These are phyloP conservation scores for Pseudocercospora crystallina DNA, from an alignment of 2,329 filamentous ascomycete species.

Conservation along the genomic window DNA sequence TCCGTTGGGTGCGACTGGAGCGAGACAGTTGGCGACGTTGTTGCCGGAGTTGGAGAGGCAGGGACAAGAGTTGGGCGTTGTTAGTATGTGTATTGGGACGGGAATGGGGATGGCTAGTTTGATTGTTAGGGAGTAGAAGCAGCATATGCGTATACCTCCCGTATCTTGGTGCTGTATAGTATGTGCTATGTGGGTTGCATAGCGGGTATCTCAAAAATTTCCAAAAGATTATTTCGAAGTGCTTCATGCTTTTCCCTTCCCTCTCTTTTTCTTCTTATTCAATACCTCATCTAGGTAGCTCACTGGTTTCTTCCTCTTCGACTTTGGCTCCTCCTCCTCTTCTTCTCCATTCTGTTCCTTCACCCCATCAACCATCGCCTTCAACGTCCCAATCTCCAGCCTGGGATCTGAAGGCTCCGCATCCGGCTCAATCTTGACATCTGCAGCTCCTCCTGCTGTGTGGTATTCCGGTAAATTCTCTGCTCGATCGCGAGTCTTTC, in stretches of 20 bases:
- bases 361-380: conserved; percentile 5
- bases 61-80: conserved; percentile 73
- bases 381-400: conserved; percentile 14
- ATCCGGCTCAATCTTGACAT: conserved; percentile 11
- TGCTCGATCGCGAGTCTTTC: conserved; percentile 9
- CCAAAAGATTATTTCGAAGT: no score
- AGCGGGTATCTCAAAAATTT: not conserved
- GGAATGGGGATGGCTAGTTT: conserved; percentile 55
- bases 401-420: conserved; percentile 13
- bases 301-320: conserved; percentile 25
- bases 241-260: not conserved
- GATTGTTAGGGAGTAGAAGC: conserved; percentile 47
- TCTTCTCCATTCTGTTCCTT: not conserved
- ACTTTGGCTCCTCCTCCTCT: conserved; percentile 14
- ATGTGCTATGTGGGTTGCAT: not conserved
- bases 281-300: conserved; percentile 56
- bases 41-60: conserved; percentile 66
- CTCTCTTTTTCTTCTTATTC: conserved; percentile 50
- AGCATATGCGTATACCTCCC: no score
- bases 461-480: conserved; percentile 14
- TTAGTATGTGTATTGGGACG: conserved; percentile 76
- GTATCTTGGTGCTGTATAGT: not conserved
- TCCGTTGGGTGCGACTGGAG: conserved; percentile 84
- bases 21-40: conserved; percentile 74
- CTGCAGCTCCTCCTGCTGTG: conserved; percentile 4